Evolutionary conservation across 1,139 yeast genomes (phyloP).

Genomic region (Geotrichum aggregatum): DNA sequence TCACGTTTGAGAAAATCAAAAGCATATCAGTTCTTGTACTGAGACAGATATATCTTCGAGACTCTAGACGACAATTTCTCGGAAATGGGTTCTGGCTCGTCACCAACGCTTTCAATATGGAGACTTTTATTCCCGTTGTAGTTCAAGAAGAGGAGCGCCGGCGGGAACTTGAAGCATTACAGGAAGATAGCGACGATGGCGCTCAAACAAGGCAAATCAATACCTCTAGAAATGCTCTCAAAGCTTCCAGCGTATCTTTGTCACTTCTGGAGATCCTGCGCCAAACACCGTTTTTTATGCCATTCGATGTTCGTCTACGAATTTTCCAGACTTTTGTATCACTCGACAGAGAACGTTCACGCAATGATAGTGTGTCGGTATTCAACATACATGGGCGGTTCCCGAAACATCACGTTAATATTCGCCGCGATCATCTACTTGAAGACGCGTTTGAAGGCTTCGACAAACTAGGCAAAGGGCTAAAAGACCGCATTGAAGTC

Average conservation of each 20-base stretch:
- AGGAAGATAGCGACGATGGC: constrained; percentile 13
- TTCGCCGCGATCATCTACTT: constrained; percentile 63
- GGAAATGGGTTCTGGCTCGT: constrained; percentile 57
- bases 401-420: constrained; percentile 44
- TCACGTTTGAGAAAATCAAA: constrained; percentile 12
- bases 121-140: constrained; percentile 36
- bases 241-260: constrained; percentile 7
- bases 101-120: constrained; percentile 29
- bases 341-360: constrained; percentile 25
- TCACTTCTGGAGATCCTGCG: constrained; percentile 50
- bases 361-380: constrained; percentile 21
- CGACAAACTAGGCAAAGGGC: constrained; percentile 45
- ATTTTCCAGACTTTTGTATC: constrained; percentile 63
- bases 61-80: constrained; percentile 59
- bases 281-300: constrained; percentile 71
- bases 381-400: constrained; percentile 27
- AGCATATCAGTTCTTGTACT: constrained; percentile 42
- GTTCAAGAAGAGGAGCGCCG: constrained; percentile 44
- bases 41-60: constrained; percentile 65
- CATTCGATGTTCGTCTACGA: constrained; percentile 68
- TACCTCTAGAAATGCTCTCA: background rate
- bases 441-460: constrained; percentile 70
- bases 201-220: background rate
- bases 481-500: constrained; percentile 61
- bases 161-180: constrained; percentile 20